Percentiles rank a stretch among this genome's conserved stretches.
phyloP scores from a whole-genome alignment of 257 asterid species.

The Echium plantagineum region DNA sequence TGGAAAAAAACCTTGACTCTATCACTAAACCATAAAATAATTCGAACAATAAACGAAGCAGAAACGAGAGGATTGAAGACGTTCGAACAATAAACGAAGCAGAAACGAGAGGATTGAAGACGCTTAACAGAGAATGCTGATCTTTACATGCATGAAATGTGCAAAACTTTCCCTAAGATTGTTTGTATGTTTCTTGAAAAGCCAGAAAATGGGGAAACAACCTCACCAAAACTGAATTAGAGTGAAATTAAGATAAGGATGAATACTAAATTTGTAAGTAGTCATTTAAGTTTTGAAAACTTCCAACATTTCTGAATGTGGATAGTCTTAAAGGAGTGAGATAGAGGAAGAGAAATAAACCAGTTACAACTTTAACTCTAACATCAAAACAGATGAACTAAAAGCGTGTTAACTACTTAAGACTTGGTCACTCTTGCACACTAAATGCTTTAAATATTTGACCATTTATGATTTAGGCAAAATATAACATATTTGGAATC shows the following conservation, averaged over 20 bases:
- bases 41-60: too few relatives aligned
- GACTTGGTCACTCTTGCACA: neutral
- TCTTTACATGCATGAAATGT: neutral
- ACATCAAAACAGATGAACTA: constrained; percentile 6
- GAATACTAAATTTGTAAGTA: neutral
- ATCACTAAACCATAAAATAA: too few relatives aligned
- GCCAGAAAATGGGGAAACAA: neutral
- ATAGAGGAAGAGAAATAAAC: neutral
- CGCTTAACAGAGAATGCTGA: too few relatives aligned
- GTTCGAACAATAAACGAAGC: too few relatives aligned
- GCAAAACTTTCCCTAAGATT: neutral
- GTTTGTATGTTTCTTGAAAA: neutral
- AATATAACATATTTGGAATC: neutral
- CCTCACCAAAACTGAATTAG: too few relatives aligned
- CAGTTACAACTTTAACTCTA: neutral
- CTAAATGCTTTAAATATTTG: neutral
- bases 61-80: too few relatives aligned
- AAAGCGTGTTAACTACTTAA: constrained; percentile 5
- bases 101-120: too few relatives aligned
- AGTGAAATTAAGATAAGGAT: neutral
- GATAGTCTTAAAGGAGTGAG: too few relatives aligned
- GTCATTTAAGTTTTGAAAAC: neutral
- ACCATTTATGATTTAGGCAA: neutral
- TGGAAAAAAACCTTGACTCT: too few relatives aligned
- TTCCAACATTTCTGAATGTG: neutral